Evolutionary conservation across 352 stramenopile genomes (phyloP), one percentile per base, ranked within the genome.

Genomic region (Phytophthora pistaciae): DNA sequence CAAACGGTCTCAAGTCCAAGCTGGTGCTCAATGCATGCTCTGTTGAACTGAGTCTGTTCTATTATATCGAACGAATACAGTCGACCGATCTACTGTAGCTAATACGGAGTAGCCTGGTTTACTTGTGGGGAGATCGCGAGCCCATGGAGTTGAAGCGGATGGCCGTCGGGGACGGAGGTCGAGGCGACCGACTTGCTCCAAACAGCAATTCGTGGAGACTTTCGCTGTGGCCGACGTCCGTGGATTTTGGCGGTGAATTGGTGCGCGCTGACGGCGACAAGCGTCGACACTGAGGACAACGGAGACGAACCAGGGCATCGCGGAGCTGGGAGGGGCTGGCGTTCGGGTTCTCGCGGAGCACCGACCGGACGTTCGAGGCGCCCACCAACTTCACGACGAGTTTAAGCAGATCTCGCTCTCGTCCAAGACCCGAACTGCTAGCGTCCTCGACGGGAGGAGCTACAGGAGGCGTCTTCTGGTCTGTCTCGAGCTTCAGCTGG

Each of bases 191-290:
- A 18, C 20, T 50, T 18, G 53, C 29, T 21, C 60, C 66, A 33
- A 73, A 73, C n/a, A 73, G 20, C 44, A 69, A 60, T 52, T 69
- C 54, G 13, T 73, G 60, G 23, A 73, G 60, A 36, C 66, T 73
- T 20, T 69, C 53, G 3, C 23, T 27, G 8, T 66, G 40, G 36
- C 10, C 23, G 8, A 9, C 10, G 11, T n/a, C 46, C 4, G 18
- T 38, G 7, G 55, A 33, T 13, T 73, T 73, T 13, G 64, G 10
- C 5, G 48, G 36, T 25, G 64, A 58, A 7, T 14, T 58, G 21
- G 25, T 18, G 1, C 49, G 18, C 4, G 42, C 42, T 4, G 60
- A 56, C 23, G 66, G 23, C 13, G 66, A 64, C 18, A 52, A 33
- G 13, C 7, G 65, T 61, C 16, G 46, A 14, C 53, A 73, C 16